Percentiles rank a stretch among this genome's conserved stretches.
Conservation (phyloP, 805 yeast genomes). For the Candida wancherniae region DNA sequence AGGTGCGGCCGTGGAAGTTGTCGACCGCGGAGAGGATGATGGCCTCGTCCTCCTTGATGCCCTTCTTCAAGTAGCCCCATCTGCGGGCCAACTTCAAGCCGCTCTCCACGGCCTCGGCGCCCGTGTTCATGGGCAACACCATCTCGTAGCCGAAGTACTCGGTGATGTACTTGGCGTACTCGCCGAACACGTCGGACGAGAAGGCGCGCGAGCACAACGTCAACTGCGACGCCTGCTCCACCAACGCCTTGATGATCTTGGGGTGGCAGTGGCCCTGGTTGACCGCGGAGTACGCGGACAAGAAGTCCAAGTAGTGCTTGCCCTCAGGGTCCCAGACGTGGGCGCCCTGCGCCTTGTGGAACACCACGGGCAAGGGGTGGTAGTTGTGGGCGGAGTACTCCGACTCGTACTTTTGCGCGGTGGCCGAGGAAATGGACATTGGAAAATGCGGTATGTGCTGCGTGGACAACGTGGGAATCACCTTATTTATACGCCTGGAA, state of each 20-base stretch:
- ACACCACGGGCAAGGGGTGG: constrained; percentile 94
- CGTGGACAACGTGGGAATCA: background rate
- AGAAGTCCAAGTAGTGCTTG: constrained; percentile 83
- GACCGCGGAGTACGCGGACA: constrained; percentile 94
- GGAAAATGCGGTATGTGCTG: constrained; percentile 2
- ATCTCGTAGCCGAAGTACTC: constrained; percentile 86
- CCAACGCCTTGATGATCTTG: constrained; percentile 74
- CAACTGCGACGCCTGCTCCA: constrained; percentile 79
- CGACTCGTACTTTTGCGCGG: constrained; percentile 65
- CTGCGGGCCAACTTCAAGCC: constrained; percentile 91
- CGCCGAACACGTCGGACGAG: constrained; percentile 82
- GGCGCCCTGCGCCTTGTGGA: constrained; percentile 82
- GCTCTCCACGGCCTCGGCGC: constrained; percentile 98
- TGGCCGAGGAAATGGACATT: constrained; percentile 48
- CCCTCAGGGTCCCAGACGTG: constrained; percentile 99
- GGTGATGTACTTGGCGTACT: constrained; percentile 80
- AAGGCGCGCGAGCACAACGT: constrained; percentile 92
- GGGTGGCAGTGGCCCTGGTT: constrained; percentile 99
- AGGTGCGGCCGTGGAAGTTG: constrained; percentile 95
- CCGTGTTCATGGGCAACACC: constrained; percentile 97
- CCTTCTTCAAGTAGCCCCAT: constrained; percentile 92
- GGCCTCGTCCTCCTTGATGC: constrained; percentile 78
- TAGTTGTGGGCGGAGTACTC: constrained; percentile 93
- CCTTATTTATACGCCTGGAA: constrained; percentile 3
- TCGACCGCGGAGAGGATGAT: constrained; percentile 81